Base-by-base conservation (phyloP, 2,329 filamentous ascomycete genomes). In the Pseudogymnoascus sp. region DNA sequence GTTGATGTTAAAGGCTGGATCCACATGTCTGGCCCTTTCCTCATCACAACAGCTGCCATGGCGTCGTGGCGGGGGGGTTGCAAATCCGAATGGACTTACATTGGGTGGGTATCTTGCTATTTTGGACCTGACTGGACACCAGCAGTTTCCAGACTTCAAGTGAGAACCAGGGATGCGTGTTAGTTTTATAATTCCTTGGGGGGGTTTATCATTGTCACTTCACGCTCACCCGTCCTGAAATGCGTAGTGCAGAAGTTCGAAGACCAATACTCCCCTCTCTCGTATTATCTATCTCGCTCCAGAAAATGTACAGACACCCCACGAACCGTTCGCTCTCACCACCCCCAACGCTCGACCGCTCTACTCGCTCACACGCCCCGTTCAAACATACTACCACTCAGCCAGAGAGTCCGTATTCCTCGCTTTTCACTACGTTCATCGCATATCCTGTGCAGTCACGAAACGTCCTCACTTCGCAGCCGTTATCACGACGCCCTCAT, bases 401-500 rank as follows among this genome's bases (percentile, higher is more conserved):
- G 10, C 29, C 12, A 45, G 41, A 21, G 29, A 33, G 49, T 14
- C 10, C 10, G 29, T 21, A 35, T 8, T 4, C 29, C 29, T 21
- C 29, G 19, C 26, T 8, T 55, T 33, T 33, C n/a, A 55, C 49
- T 52, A 52, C 6, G 19, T 55, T 55, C 49, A 21, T 21, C 16
- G 49, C 49, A 21, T 8, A 31, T 52, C 7, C 26, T 12, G n/a
- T 7, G 7, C 4, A 26, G 43, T 19, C 19, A 19, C 19, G 19
- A 19, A 19, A 19, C 21, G 14, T 3, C 91, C 83, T 65, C 64
- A 72, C 63, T 72, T 72, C 23, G 68, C 67, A 38, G 71, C 69
- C n/a, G 68, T 62, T 4, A 71, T 73, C 64, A 97, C 86, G 41
- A 99, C 86, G 1, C 93, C 94, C 72, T 97, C 94, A 71, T 96